phyloP scores from a whole-genome alignment of 75 land plant species.

The Cunninghamia lanceolata region DNA sequence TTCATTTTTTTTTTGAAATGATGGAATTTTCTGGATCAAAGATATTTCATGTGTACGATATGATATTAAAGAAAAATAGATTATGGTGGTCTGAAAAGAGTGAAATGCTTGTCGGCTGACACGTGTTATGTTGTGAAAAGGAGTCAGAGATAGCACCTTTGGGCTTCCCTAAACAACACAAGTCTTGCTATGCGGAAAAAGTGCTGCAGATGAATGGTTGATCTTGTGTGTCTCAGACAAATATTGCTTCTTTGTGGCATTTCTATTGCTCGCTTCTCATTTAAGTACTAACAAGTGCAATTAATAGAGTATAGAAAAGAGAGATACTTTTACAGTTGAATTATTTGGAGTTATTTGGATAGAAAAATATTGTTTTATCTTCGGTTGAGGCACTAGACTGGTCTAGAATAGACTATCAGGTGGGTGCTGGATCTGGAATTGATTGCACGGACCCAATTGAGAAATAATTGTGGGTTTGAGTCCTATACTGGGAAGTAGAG shows the following conservation, averaged over 20 bases:
- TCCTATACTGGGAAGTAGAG: background rate
- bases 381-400: background rate
- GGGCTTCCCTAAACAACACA: background rate
- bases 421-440: background rate
- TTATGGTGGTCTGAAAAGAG: background rate
- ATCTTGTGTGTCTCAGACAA: background rate
- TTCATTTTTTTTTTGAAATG: too few relatives aligned
- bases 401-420: background rate
- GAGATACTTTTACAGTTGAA: background rate
- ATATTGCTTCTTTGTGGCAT: background rate
- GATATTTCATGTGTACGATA: background rate
- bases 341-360: background rate
- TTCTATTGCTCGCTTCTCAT: background rate
- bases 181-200: background rate
- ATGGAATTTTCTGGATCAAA: background rate
- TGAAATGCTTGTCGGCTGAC: background rate
- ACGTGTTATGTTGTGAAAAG: slow-evolving; percentile 1
- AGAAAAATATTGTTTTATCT: background rate
- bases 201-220: background rate
- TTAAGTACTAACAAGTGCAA: background rate
- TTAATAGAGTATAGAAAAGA: background rate
- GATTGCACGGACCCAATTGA: background rate
- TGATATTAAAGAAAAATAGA: background rate
- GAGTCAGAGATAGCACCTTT: background rate
- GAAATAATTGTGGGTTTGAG: background rate